Base-by-base conservation (phyloP, 768 basidiomycete genomes). In the Mycena alexandri region DNA sequence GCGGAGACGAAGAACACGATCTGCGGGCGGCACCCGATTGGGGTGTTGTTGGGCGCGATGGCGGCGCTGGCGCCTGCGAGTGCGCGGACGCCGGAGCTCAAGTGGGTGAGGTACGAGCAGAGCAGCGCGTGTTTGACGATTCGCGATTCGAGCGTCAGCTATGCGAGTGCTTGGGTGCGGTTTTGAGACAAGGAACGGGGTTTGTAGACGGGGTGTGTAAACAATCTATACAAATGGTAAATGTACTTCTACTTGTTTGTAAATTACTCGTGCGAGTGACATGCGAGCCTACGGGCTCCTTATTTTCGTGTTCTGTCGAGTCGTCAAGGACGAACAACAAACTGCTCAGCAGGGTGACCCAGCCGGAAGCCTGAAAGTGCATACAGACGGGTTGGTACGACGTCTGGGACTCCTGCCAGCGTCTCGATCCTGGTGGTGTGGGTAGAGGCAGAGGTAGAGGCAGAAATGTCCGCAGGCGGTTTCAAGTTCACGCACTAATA, bases 1-100 rank as follows among this genome's bases (percentile, higher is more conserved):
- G 75, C 80, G 14, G 80, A 83, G 64, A 96, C 94, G 38, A 88
- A 91, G 80, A 99, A 99, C 80, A 99, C 98, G 0, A 98, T 99
- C 50, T 99, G 98, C 75, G 98, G 98, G 4, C 85, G 98, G 43
- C 96, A 98, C 73, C 95, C 98, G 1, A 98, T 99, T 57, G 94
- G 95, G 0, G 93, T 99, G 6, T 82, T 99, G 2, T 82, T 99
- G 17, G 93, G 93, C 0, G 91, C 94, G 9, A 77, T 98, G 54
- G 73, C 87, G 7, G 79, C 78, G 5, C 75, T 96, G 64, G 87
- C 89, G 76, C 79, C 80, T 54, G 77, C 3, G 29, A 29, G 29
- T n/a, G n/a, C 79, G 34, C 75, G 74, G 62, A 76, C 51, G 7
- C 70, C 72, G 2, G 75, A 77, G 51, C 74, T 95, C 57, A 88